These are phyloP conservation scores for Eimeria maxima DNA, from an alignment of 169 alveolate genomes.

Conservation along the genomic window DNA sequence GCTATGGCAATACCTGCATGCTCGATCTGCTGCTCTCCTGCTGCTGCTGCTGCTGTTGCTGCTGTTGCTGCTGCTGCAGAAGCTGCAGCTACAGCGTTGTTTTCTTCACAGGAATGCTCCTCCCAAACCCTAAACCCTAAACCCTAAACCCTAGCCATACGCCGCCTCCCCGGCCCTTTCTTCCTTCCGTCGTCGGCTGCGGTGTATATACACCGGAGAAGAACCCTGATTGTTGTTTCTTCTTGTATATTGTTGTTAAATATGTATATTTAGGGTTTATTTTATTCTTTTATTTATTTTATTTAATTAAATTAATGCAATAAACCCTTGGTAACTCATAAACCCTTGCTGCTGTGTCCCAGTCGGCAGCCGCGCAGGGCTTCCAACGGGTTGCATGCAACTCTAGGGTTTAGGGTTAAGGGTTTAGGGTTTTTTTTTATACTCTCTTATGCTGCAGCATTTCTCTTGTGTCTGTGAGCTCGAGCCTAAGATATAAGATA, in stretches of 20 bases:
- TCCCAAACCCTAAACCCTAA: conserved; percentile 19
- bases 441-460: not conserved
- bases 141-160: not conserved
- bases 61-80: not conserved
- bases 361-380: not conserved
- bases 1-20: not conserved
- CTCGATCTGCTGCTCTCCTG: not conserved
- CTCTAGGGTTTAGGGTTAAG: not conserved
- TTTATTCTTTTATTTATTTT: not conserved
- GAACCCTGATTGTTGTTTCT: no score
- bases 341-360: not conserved
- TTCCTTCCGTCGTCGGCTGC: no score
- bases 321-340: not conserved
- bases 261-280: not conserved
- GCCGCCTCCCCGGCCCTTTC: not conserved
- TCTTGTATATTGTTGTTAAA: not conserved
- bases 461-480: no score
- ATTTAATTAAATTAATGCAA: not conserved
- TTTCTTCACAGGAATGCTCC: not conserved
- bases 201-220: not conserved
- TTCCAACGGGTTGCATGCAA: no score
- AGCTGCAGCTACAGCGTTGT: not conserved
- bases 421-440: not conserved
- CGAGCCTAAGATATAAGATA: conserved; percentile 19
- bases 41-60: not conserved